A percentile compares a stretch with the other conserved stretches of the same genome.
Evolutionary conservation across 1,284 basidiomycete species (phyloP).

Genomic region (Hypsizygus ulmarius): DNA sequence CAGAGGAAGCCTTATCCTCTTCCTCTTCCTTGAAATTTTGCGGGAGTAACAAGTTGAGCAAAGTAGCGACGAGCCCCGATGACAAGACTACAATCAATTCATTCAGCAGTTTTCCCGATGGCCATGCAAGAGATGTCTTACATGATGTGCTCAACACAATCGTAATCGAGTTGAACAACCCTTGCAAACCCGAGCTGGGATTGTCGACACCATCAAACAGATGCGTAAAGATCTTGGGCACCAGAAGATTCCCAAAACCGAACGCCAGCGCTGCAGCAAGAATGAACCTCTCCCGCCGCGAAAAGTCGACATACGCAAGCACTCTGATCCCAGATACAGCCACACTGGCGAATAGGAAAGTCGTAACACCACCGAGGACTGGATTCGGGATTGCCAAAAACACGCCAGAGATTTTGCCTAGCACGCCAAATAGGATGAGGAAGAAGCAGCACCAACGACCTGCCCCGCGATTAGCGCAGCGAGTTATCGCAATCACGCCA

Average conservation of each 20-base stretch:
- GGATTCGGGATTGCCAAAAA: slow-evolving; percentile 80
- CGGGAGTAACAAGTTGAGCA: slow-evolving; percentile 68
- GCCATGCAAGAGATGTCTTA: slow-evolving; percentile 34
- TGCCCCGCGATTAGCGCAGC: slow-evolving; percentile 72
- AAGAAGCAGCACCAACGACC: slow-evolving; percentile 73
- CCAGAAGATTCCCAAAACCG: slow-evolving; percentile 69
- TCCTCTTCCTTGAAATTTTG: slow-evolving; percentile 38
- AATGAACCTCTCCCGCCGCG: slow-evolving; percentile 76
- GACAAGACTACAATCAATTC: slow-evolving; percentile 48
- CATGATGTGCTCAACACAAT: slow-evolving; percentile 79
- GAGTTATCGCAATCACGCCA: slow-evolving; percentile 76
- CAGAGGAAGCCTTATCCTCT: slow-evolving; percentile 13
- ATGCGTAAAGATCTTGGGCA: slow-evolving; percentile 59
- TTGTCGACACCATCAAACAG: slow-evolving; percentile 64
- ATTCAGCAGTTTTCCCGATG: neutral
- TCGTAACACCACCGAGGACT: slow-evolving; percentile 82
- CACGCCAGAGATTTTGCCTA: slow-evolving; percentile 79
- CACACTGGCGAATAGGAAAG: slow-evolving; percentile 70
- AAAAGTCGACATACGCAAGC: slow-evolving; percentile 62
- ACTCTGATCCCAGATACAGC: slow-evolving; percentile 72
- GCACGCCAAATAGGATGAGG: slow-evolving; percentile 69
- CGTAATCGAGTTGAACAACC: slow-evolving; percentile 75
- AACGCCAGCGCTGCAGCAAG: slow-evolving; percentile 70
- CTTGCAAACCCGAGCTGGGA: slow-evolving; percentile 59
- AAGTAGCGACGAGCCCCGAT: slow-evolving; percentile 61